Conservation (phyloP, 306 rosid species). For the Argentina anserina region DNA sequence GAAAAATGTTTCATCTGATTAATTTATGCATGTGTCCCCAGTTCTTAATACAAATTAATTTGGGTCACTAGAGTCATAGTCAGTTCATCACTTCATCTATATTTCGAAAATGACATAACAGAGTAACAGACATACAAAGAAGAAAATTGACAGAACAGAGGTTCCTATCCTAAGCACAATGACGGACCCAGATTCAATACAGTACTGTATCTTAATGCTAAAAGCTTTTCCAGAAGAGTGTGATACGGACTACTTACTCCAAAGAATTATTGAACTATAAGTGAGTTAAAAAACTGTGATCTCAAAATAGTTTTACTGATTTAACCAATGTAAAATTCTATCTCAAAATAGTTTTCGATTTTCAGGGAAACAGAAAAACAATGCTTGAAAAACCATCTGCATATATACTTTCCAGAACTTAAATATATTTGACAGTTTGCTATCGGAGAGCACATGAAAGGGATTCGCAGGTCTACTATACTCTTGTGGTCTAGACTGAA, state of each 20-base stretch:
- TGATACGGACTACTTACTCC: not conserved
- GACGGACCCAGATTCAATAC: not conserved
- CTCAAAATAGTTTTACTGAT: not conserved
- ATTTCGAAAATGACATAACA: constrained; percentile 3
- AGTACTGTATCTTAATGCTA: not conserved
- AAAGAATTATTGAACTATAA: not conserved
- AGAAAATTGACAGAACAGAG: constrained; percentile 1
- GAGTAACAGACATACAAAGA: not conserved
- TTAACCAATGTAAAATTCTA: not conserved
- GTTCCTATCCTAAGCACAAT: not conserved
- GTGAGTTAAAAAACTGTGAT: not conserved
- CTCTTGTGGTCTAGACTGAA: not conserved
- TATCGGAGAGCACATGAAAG: not conserved
- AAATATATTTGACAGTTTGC: not conserved
- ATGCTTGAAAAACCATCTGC: no score
- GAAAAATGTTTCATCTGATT: not conserved
- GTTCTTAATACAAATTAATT: not conserved
- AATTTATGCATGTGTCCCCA: not conserved
- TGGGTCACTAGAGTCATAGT: constrained; percentile 1
- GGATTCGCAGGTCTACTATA: not conserved
- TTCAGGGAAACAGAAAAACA: not conserved
- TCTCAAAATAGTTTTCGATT: not conserved
- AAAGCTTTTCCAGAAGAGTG: not conserved
- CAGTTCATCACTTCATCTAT: not conserved
- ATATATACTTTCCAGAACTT: not conserved